A percentile compares a stretch with the other conserved stretches of the same genome.
Conservation (phyloP, 345 rosid species). For the Pugionium dolabratum region DNA sequence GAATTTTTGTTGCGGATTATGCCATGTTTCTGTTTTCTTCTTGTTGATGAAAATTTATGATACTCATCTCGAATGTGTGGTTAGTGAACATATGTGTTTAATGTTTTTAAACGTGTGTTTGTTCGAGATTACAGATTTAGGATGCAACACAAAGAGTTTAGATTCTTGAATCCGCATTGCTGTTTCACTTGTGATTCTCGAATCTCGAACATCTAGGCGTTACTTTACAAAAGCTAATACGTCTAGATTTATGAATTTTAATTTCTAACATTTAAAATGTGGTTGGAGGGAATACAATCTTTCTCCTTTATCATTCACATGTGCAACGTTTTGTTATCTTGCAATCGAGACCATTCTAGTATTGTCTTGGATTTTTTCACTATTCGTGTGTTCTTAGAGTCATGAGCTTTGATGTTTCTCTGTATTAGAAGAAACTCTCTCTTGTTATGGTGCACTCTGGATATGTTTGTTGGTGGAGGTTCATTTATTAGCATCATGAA, state of each 20-base stretch:
- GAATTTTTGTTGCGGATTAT: not conserved
- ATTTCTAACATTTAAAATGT: not conserved
- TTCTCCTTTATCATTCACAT: slow-evolving; percentile 16
- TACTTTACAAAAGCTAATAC: not conserved
- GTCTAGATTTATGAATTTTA: not conserved
- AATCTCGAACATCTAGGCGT: not conserved
- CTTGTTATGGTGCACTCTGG: not conserved
- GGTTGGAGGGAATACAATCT: slow-evolving; percentile 6
- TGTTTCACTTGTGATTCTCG: not conserved
- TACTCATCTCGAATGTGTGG: not conserved
- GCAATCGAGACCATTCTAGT: not conserved
- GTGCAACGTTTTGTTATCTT: slow-evolving; percentile 4
- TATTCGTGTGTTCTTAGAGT: not conserved
- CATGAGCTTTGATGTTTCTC: slow-evolving; percentile 20
- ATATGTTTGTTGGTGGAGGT: slow-evolving; percentile 9
- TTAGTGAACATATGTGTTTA: not conserved
- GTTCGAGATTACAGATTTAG: not conserved
- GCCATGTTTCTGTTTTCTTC: not conserved
- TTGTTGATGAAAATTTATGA: not conserved
- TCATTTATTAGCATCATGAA: slow-evolving; percentile 5
- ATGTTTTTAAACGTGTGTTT: not conserved
- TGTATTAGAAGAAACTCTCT: not conserved
- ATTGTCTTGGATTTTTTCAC: not conserved
- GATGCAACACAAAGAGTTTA: no score
- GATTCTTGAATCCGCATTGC: no score